phyloP scores from a whole-genome alignment of 306 rosid species.

The Sphenostylis stenocarpa region DNA sequence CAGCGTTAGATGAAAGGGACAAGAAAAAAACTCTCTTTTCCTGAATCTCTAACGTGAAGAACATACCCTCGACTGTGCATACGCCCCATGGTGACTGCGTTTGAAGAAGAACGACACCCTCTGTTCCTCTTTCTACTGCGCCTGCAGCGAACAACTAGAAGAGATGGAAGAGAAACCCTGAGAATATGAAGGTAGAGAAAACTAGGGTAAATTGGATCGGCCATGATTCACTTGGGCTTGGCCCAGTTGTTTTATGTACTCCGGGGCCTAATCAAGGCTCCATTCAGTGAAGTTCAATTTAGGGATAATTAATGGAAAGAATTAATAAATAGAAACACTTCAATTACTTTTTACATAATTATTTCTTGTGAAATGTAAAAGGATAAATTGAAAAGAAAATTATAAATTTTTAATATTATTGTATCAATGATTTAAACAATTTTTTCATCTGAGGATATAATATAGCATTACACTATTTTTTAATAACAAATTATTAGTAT shows the following conservation, averaged over 20 bases:
- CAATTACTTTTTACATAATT: no score
- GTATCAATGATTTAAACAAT: no score
- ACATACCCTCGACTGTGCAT: constrained; percentile 86
- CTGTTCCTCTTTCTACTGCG: constrained; percentile 7
- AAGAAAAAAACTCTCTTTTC: background rate
- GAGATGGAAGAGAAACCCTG: background rate
- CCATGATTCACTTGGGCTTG: background rate
- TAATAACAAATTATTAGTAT: no score
- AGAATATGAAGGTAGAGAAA: background rate
- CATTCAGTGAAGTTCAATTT: background rate
- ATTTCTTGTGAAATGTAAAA: no score
- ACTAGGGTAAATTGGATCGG: constrained; percentile 42
- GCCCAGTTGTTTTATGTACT: background rate
- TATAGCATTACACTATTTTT: no score
- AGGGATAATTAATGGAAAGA: background rate
- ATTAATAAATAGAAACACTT: background rate
- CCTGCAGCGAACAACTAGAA: background rate
- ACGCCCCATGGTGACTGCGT: constrained; percentile 65
- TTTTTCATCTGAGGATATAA: no score
- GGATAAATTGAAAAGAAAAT: no score
- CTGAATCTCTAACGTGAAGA: background rate
- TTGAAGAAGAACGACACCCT: background rate
- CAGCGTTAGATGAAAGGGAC: background rate
- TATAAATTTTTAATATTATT: no score
- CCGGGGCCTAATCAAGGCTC: background rate